phyloP scores from a whole-genome alignment of 805 yeast species.

The Brettanomyces custersianus region DNA sequence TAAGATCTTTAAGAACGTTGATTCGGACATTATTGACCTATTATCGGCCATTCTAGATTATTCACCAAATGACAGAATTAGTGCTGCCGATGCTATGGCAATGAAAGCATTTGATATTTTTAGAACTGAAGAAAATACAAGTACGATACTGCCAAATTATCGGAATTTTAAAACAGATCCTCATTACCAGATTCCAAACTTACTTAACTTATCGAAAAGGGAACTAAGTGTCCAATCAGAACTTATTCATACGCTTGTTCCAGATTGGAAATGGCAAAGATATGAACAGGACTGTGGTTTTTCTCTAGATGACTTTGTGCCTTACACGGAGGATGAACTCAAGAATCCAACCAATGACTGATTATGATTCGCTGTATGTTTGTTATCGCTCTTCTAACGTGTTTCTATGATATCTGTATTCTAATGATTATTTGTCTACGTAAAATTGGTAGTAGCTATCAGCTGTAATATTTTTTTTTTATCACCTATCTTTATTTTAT shows the following conservation, averaged over 20 bases:
- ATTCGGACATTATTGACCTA: conserved; percentile 45
- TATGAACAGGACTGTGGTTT: conserved; percentile 11
- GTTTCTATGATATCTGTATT: no score
- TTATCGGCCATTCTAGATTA: conserved; percentile 52
- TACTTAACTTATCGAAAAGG: conserved; percentile 43
- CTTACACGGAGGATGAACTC: conserved; percentile 30
- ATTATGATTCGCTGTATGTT: no score
- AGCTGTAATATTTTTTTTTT: no score
- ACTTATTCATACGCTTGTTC: conserved; percentile 32
- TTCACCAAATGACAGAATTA: conserved; percentile 57
- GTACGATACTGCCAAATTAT: conserved; percentile 22
- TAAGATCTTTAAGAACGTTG: conserved; percentile 54
- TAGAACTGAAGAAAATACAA: conserved; percentile 21
- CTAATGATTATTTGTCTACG: no score
- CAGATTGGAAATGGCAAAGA: conserved; percentile 26
- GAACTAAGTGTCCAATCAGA: conserved; percentile 39
- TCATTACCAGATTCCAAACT: conserved; percentile 31
- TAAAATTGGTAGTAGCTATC: no score
- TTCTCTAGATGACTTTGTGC: conserved; percentile 30
- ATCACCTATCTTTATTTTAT: no score
- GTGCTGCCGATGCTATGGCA: conserved; percentile 45
- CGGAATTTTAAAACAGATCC: conserved; percentile 33
- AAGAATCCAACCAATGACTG: conserved; percentile 19
- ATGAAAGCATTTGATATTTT: conserved; percentile 50
- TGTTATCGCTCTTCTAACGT: no score